phyloP scores from a whole-genome alignment of 1,139 yeast genomes.

The Yamadazyma jaroonii region DNA sequence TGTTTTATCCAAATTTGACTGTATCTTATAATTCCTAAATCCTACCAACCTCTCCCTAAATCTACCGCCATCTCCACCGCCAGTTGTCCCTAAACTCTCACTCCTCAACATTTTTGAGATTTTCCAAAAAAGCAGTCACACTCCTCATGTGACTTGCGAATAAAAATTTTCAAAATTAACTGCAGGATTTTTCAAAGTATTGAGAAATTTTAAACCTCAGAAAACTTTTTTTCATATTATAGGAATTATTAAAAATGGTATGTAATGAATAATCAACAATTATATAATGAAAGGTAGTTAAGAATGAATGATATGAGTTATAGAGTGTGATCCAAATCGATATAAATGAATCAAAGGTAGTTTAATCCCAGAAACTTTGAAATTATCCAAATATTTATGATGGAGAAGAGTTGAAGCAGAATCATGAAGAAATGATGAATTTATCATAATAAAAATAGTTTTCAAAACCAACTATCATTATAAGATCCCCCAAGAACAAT shows the following conservation, averaged over 20 bases:
- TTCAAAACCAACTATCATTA: not conserved
- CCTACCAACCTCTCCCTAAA: not conserved
- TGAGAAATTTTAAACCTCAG: not conserved
- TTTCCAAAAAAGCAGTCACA: constrained; percentile 3
- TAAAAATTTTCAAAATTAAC: not conserved
- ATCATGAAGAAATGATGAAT: not conserved
- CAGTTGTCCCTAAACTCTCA: no score
- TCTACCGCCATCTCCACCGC: not conserved
- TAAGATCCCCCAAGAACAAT: not conserved
- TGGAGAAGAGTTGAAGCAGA: not conserved
- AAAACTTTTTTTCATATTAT: constrained; percentile 3
- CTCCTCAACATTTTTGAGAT: no score
- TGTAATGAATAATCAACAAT: constrained; percentile 1
- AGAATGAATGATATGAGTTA: no score
- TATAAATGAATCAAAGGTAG: no score
- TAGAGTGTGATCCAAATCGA: no score
- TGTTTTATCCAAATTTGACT: no score
- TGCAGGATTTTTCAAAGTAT: constrained; percentile 1
- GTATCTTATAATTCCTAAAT: no score
- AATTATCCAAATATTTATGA: not conserved
- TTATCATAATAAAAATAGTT: not conserved
- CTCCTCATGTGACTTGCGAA: constrained; percentile 1
- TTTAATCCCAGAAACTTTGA: no score
- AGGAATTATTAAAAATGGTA: constrained; percentile 3
- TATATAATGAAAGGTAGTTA: no score